Base-by-base conservation (phyloP, 495 filamentous ascomycete genomes). In the Penicillium psychrofluorescens region DNA sequence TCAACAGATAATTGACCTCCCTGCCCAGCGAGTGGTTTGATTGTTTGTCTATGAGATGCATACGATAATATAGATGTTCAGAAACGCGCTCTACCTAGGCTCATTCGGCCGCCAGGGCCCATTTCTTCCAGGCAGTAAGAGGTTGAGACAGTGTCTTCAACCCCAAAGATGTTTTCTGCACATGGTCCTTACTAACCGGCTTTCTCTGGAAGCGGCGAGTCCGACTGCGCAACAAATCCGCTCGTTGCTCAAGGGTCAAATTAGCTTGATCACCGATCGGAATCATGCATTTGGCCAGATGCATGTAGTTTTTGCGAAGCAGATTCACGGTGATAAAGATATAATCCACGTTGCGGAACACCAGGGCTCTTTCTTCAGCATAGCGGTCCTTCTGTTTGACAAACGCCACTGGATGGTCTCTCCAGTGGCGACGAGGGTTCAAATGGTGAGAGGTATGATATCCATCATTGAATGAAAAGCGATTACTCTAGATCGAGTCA, bases 361-460 rank as follows among this genome's bases (percentile, higher is more conserved):
- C 79, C 11, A 87, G 70, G 4, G 84, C 84, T 8, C 75, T 53
- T 46, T 81, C 79, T 8, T 63, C 55, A 1, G 67, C 59, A 56
- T 88, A 88, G 9, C 69, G 70, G 6, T 67, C 51, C 54, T 84
- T 84, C 42, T 77, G 71, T 46, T 72, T 68, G n/a, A 87, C 57
- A 49, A 88, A 82, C 39, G 80, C 69, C 28, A 75, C 61, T 4
- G 84, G 84, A 54, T 87, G 83, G 35, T 86, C 81, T 37, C 83
- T 74, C 84, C 84, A 88, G 66, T 86, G 84, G 2, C 83, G 76
- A 22, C 69, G 76, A 4, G 84, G 82, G 59, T 88, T 84, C 8
- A 87, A 71, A 56, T 86, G 84, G 57, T 88, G 84, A 8, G 84
- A 84, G 31, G 84, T 86, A 59, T 88, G 84, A 59, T 86, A 88